Conservation (phyloP, 106 monocot species). For the Acorus calamus region DNA sequence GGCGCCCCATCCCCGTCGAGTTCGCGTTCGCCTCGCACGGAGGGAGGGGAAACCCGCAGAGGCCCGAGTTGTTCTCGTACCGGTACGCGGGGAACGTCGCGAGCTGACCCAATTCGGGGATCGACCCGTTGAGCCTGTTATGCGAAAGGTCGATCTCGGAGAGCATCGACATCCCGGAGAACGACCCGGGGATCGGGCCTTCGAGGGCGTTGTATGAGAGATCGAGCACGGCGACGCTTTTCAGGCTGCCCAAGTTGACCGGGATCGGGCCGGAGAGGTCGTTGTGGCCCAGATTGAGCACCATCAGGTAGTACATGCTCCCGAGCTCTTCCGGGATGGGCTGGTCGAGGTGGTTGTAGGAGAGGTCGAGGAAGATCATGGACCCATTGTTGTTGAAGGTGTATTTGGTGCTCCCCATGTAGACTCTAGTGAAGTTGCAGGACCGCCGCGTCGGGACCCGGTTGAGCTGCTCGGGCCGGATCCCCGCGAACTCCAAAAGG, state of each 20-base stretch:
- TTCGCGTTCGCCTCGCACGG: too few relatives aligned
- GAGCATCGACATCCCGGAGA: constrained; percentile 53
- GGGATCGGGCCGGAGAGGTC: constrained; percentile 55
- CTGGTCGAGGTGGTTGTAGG: constrained; percentile 57
- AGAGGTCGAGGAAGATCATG: constrained; percentile 84
- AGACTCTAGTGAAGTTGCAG: constrained; percentile 82
- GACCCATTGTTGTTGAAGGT: constrained; percentile 95
- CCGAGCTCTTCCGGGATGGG: constrained; percentile 60
- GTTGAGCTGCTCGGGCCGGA: constrained; percentile 52
- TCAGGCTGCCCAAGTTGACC: constrained; percentile 34
- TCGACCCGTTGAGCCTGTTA: constrained; percentile 70
- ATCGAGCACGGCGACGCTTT: constrained; percentile 56
- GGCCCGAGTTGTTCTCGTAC: constrained; percentile 74
- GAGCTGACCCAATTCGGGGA: constrained; percentile 66
- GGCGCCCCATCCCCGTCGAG: too few relatives aligned
- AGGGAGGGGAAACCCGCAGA: constrained; percentile 59
- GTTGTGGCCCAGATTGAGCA: constrained; percentile 86
- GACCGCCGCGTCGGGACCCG: constrained; percentile 37
- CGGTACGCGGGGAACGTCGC: constrained; percentile 47
- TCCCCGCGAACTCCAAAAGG: constrained; percentile 79
- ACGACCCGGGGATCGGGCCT: constrained; percentile 54
- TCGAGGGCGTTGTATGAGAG: constrained; percentile 73
- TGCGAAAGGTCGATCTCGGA: constrained; percentile 79
- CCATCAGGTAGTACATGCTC: constrained; percentile 62
- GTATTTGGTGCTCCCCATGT: constrained; percentile 71